These are phyloP conservation scores for Diaporthe aspalathi DNA, from an alignment of 2,329 filamentous ascomycete genomes.

Conservation along the genomic window DNA sequence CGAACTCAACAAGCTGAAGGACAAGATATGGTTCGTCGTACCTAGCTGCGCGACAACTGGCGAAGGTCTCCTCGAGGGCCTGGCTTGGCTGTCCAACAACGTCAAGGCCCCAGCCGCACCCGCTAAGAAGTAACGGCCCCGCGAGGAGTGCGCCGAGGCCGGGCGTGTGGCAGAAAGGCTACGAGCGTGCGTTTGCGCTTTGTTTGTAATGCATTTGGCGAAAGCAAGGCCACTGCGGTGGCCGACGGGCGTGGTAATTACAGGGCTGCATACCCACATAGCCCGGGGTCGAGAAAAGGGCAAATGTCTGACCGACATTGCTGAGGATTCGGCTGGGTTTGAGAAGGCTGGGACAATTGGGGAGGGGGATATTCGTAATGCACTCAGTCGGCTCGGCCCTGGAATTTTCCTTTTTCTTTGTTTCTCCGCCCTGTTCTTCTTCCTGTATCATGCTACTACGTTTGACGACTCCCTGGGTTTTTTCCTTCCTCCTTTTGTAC, in stretches of 20 bases:
- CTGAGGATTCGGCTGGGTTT: conserved; percentile 2
- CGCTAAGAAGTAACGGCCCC: conserved; percentile 62
- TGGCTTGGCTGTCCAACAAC: conserved; percentile 87
- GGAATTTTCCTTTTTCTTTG: conserved; percentile 5
- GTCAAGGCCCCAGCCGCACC: conserved; percentile 74
- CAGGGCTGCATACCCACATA: conserved; percentile 7
- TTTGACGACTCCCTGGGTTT: conserved; percentile 35
- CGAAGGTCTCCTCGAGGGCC: conserved; percentile 82
- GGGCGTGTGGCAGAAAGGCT: neutral
- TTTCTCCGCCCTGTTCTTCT: conserved; percentile 20
- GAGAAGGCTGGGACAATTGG: neutral
- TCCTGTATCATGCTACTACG: conserved; percentile 36
- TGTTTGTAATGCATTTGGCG: conserved; percentile 10
- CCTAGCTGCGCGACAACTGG: conserved; percentile 85
- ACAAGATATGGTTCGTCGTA: conserved; percentile 87
- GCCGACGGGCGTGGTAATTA: conserved; percentile 1
- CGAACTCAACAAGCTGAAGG: conserved; percentile 80
- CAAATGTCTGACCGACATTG: neutral
- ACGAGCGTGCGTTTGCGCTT: neutral
- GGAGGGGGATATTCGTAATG: conserved; percentile 11
- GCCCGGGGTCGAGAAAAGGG: neutral
- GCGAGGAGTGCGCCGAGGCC: neutral
- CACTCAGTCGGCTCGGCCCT: conserved; percentile 6
- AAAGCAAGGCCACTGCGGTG: neutral
- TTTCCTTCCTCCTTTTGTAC: conserved; percentile 33